Evolutionary conservation across 768 basidiomycete genomes (phyloP), one percentile per base, ranked within the genome.

Genomic region (Psilocybe azurescens): DNA sequence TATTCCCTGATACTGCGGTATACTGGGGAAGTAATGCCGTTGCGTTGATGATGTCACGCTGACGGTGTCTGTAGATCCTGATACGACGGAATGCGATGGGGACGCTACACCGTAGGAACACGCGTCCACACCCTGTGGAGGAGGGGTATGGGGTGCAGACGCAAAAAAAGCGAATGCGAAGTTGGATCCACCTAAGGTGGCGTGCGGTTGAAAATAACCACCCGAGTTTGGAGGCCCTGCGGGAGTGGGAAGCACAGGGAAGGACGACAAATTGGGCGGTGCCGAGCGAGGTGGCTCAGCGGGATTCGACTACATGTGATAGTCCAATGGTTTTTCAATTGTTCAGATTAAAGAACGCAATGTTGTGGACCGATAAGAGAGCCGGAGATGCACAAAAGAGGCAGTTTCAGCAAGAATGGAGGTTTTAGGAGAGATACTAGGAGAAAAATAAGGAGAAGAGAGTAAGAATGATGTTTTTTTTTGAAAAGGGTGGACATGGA

Each of bases 211-310:
- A 47, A 63, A 61, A 58, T 51, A 60, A 16, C 48, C 48, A 41
- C 29, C 38, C 14, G 38, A 33, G 52, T n/a, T n/a, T n/a, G n/a
- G n/a, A n/a, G n/a, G n/a, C n/a, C n/a, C n/a, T n/a, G 24, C n/a
- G 38, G 36, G 29, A 56, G 61, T 18, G 14, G n/a, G n/a, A n/a
- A n/a, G n/a, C n/a, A n/a, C n/a, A n/a, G 48, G 56, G 36, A 65
- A 62, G 20, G 56, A 53, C 29, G 63, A 18, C 24, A 60, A 39
- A 53, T 63, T 65, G 38, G 56, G 49, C n/a, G 56, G 56, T 51
- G 63, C 63, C 32, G 65, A 62, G 46, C 50, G 65, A 47, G 60
- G 58, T 24, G 62, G 58, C 41, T 50, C 58, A 41, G 60, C 48
- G 44, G 58, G 49, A 50, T 59, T 47, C 56, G 59, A 53, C 61